Evolutionary conservation across 306 rosid genomes (phyloP), one percentile per base, ranked within the genome.

Genomic region (Glycyrrhiza uralensis): DNA sequence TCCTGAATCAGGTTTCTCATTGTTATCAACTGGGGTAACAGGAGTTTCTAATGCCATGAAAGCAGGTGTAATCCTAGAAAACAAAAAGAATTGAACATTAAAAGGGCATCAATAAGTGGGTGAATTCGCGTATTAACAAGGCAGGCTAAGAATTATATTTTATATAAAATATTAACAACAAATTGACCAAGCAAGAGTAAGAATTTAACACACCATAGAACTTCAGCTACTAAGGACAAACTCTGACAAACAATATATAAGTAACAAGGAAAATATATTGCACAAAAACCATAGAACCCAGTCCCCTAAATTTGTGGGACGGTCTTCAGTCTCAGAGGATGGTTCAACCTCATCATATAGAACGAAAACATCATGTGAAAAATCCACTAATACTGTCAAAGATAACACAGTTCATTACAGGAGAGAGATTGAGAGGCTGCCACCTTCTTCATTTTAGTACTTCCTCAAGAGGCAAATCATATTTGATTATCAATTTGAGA

Each of bases 21-120:
- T 79, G 75, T 72, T 75, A 49, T 81, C 84, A 58, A 70, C 42
- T 4, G 83, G 74, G 18, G 64, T 54, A 23, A 47, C 46, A 54
- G 55, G 74, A 71, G 75, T 44, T 74, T 56, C 84, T 74, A 79
- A 71, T 84, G 80, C 86, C 82, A 86, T 70, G 38, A 33, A 61
- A 68, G 79, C 64, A 58, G 52, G 45, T 41, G 46, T 17, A 61
- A 72, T 59, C 85, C 87, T 77, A 45, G 30, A 79, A 65, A 55
- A 71, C 50, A 44, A 57, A 60, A 59, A 56, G 19, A 63, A 74
- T 22, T 10, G 7, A 59, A 36, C 66, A 36, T 47, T 52, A 52
- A 23, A 74, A 72, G 36, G 38, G 42, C 29, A 41, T 52, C 13
- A 71, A 66, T 54, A 59, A 46, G 77, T 2, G 4, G 49, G 19